These are phyloP conservation scores for Synchytrium microbalum DNA, from an alignment of 371 early-diverging fungal genomes.

Conservation along the genomic window DNA sequence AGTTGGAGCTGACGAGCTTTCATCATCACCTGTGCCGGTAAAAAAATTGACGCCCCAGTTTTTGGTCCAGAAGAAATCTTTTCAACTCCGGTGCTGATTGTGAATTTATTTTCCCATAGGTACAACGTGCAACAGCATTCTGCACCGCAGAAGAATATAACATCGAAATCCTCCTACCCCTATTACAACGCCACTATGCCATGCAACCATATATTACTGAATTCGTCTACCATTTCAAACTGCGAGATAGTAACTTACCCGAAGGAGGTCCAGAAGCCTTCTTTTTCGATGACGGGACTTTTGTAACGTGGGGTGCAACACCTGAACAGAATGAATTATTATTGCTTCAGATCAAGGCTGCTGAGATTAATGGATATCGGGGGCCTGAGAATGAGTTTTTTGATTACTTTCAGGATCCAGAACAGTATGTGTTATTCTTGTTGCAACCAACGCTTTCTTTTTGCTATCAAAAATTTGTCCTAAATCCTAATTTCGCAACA, in stretches of 20 bases:
- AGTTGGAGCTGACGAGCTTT: constrained; percentile 7
- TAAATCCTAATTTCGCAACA: constrained; percentile 3
- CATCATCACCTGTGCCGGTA: neutral
- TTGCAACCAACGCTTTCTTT: neutral
- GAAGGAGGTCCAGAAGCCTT: constrained; percentile 31
- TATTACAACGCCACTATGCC: constrained; percentile 24
- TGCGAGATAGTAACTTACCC: constrained; percentile 8
- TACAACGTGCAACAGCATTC: constrained; percentile 21
- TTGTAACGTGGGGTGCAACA: constrained; percentile 42
- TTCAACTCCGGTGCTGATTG: constrained; percentile 1
- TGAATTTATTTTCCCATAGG: neutral
- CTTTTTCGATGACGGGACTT: constrained; percentile 39
- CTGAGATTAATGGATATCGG: constrained; percentile 23
- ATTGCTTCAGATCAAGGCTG: constrained; percentile 21
- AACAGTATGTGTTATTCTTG: constrained; percentile 20
- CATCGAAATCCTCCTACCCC: constrained; percentile 23
- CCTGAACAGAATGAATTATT: constrained; percentile 29
- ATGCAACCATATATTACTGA: constrained; percentile 38
- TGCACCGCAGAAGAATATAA: constrained; percentile 43
- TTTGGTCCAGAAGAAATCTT: constrained; percentile 1
- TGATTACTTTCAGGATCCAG: constrained; percentile 25
- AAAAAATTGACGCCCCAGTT: constrained; percentile 1
- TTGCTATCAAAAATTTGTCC: constrained; percentile 2
- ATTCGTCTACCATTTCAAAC: constrained; percentile 35
- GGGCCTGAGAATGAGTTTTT: constrained; percentile 37